Conservation (phyloP, 768 basidiomycete genomes). For the Mycena albidolilacea region DNA sequence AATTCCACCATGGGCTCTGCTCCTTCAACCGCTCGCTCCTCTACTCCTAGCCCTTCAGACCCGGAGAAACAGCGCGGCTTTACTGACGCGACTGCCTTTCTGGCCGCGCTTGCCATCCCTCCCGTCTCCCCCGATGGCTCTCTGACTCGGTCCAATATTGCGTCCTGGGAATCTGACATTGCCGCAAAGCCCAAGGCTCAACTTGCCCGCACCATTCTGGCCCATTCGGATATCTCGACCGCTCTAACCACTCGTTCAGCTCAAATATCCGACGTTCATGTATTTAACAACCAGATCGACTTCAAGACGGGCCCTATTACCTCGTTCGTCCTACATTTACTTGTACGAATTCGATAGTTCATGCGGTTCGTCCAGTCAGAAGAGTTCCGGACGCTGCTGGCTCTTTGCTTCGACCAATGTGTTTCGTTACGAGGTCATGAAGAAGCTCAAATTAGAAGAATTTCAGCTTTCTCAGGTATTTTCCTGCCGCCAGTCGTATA, state of each 20-base stretch:
- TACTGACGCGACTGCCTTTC: constrained; percentile 44
- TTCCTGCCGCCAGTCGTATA: background rate
- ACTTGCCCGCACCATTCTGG: constrained; percentile 83
- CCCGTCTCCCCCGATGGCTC: constrained; percentile 70
- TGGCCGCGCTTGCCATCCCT: constrained; percentile 54
- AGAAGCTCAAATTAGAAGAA: constrained; percentile 86
- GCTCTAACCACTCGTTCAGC: constrained; percentile 77
- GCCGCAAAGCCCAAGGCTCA: constrained; percentile 71
- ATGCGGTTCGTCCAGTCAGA: constrained; percentile 60
- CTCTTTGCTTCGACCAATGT: constrained; percentile 94
- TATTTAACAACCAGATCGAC: constrained; percentile 85
- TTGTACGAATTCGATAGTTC: background rate
- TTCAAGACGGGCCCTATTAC: constrained; percentile 80
- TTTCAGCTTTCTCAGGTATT: constrained; percentile 91
- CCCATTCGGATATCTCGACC: constrained; percentile 75
- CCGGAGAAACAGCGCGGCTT: constrained; percentile 27
- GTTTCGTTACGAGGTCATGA: constrained; percentile 87
- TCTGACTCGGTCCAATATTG: constrained; percentile 69
- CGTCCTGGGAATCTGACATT: constrained; percentile 77
- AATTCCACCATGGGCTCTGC: constrained; percentile 35
- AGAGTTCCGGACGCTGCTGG: constrained; percentile 94
- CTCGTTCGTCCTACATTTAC: constrained; percentile 3
- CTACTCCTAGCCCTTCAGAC: constrained; percentile 26
- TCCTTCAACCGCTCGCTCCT: constrained; percentile 26
- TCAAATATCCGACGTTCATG: constrained; percentile 73